Base-by-base conservation (phyloP, 2,329 filamentous ascomycete genomes). In the Phialemonium atrogriseum region DNA sequence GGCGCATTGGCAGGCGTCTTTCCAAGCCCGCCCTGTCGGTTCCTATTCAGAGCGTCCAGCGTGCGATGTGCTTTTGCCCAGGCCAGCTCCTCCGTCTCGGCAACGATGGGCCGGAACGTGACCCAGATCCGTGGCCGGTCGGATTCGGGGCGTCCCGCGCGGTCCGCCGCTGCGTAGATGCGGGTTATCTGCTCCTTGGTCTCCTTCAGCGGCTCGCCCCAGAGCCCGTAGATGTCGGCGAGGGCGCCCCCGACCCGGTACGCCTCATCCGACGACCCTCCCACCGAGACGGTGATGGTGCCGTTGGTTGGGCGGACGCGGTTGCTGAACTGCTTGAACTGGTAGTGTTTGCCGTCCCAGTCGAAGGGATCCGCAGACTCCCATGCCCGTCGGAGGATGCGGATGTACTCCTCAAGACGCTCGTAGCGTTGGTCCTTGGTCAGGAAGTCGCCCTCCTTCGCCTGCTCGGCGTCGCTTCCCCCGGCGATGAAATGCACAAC, bases 401-500 rank as follows among this genome's bases (percentile, higher is more conserved):
- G 59, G 55, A 78, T 76, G 51, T 77, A 77, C 40, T 77, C 73
- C 46, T 77, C 73, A 5, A 73, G 55, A 0, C 73, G 65, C 8
- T 46, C 68, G 41, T 77, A 78, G 7, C 73, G 66, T 46, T 76
- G 55, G 8, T 69, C 63, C 44, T 78, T 78, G 47, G 45, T 58
- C 2, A 76, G 45, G 43, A 73, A 77, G 40, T 78, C 73, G 9
- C 73, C 73, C 47, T 77, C 73, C 16, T 59, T 61, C 1, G 70
- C 71, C 48, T 78, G 73, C 39, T 78, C 73, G 3, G 51, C 64
- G 33, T 78, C 73, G 35, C 63, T 74, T 28, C 73, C 73, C 17
- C 73, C 73, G 1, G 73, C 73, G 39, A 78, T 77, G 45, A 77
- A 75, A 43, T 78, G 73, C 9, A 77, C 73, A 0, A 77, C 72